Evolutionary conservation across 1,284 basidiomycete species (phyloP), one percentile per base, ranked within the genome.

Genomic region (Microbotryum lychnidis-dioicae): DNA sequence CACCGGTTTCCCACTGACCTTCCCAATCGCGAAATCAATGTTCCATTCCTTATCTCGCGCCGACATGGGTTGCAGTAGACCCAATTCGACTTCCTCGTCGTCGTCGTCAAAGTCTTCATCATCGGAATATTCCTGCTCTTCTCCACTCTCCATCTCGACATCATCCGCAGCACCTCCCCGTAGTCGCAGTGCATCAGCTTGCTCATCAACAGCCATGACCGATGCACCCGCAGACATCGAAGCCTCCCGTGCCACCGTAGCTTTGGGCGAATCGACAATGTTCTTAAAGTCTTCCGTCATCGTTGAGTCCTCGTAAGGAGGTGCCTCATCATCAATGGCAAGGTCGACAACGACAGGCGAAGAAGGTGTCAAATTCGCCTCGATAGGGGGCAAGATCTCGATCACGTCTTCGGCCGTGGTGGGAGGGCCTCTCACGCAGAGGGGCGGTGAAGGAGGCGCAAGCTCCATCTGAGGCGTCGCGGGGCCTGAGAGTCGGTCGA

Each of bases 21-120:
- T 68, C 5, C 67, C 67, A 2, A 68, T 63, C 4, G 57, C 60
- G 16, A 47, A 58, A 42, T 68, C 67, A 4, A 68, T 50, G 57
- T 68, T 58, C 64, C 64, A 68, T 1, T 47, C 50, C 14, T 18
- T 42, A 18, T 42, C 14, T 16, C 37, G 10, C 3, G 27, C 46
- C 21, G 58, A 57, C 62, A 66, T 68, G 9, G 60, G 56, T 50
- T 44, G 20, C 6, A 66, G 27, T 2, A 62, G 25, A 1, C 67
- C 67, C 7, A 68, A 53, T 48, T 68, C 67, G 54, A 68, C 67
- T 51, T 68, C 67, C 6, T 53, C 51, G 12, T 53, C 51, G 50
- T 64, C 65, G 49, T 68, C 64, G 44, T 66, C 62, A n/a, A 56
- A 54, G 21, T 59, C 58, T 10, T 63, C 61, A 3, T 62, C 63